Evolutionary conservation across 257 asterid species (phyloP).

Genomic region (Ehretia macrophylla): DNA sequence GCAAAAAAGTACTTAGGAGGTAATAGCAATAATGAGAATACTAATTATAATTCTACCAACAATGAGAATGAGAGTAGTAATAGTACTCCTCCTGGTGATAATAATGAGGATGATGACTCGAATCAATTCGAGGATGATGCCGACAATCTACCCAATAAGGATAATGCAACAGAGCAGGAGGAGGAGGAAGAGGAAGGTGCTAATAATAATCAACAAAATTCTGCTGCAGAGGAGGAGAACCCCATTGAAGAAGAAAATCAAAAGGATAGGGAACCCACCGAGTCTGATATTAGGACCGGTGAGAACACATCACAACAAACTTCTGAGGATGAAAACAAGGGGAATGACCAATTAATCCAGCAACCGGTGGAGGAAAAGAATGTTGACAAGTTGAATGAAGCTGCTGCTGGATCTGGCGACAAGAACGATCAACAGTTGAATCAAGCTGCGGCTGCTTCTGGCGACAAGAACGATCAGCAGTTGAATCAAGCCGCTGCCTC

Average conservation of each 20-base stretch:
- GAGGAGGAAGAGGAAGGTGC: too few species aligned
- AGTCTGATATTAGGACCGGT: slow-evolving; percentile 13
- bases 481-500: too few species aligned
- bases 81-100: neutral
- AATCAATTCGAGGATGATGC: too few species aligned
- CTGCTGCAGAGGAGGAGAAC: slow-evolving; percentile 24
- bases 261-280: slow-evolving; percentile 21
- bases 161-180: too few species aligned
- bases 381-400: slow-evolving; percentile 29
- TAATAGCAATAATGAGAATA: neutral
- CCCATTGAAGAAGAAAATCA: slow-evolving; percentile 23
- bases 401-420: too few species aligned
- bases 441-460: too few species aligned
- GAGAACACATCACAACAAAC: slow-evolving; percentile 18
- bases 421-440: too few species aligned
- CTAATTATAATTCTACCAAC: neutral
- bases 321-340: slow-evolving; percentile 41
- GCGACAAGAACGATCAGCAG: too few species aligned
- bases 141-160: too few species aligned
- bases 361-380: slow-evolving; percentile 44
- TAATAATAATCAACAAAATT: slow-evolving; percentile 33
- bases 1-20: neutral
- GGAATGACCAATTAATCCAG: slow-evolving; percentile 32
- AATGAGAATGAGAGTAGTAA: neutral
- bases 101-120: slow-evolving; percentile 40